Evolutionary conservation across 148 eudicot genomes (phyloP).

Genomic region (Arctostaphylos glauca): DNA sequence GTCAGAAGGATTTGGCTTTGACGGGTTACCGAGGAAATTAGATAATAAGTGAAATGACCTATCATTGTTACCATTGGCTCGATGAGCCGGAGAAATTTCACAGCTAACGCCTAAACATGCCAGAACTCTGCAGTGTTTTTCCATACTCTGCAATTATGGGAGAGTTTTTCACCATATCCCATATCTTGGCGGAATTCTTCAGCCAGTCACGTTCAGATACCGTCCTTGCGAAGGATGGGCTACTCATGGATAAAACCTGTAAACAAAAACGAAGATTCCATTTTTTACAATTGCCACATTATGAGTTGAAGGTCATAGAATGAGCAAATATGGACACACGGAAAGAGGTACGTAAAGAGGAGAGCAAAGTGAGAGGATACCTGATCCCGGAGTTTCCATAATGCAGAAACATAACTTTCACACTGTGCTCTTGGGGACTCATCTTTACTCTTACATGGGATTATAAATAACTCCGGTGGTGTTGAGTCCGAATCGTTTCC

Average conservation of each 20-base stretch:
- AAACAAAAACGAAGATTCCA: background rate
- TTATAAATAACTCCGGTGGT: constrained; percentile 39
- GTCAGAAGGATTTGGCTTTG: background rate
- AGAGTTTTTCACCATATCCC: constrained; percentile 80
- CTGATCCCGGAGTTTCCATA: constrained; percentile 75
- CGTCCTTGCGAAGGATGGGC: constrained; percentile 63
- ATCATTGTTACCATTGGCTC: background rate
- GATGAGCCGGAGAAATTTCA: background rate
- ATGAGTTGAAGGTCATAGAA: background rate
- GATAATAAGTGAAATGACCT: too few species aligned
- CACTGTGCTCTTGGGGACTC: constrained; percentile 33
- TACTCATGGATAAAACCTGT: constrained; percentile 63
- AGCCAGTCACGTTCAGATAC: constrained; percentile 87
- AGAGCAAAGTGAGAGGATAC: constrained; percentile 27
- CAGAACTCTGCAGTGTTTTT: constrained; percentile 62
- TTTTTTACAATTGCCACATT: background rate
- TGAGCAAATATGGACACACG: background rate
- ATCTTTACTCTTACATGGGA: constrained; percentile 58
- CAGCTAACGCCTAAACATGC: constrained; percentile 60
- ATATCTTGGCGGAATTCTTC: constrained; percentile 80
- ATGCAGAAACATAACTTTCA: constrained; percentile 53
- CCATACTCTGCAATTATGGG: constrained; percentile 59
- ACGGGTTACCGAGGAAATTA: background rate
- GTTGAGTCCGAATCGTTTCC: constrained; percentile 27
- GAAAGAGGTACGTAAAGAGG: background rate